Percentiles rank a stretch among this genome's conserved stretches.
Conservation (phyloP, 2,329 filamentous ascomycete species). For the Xylaria arbuscula region DNA sequence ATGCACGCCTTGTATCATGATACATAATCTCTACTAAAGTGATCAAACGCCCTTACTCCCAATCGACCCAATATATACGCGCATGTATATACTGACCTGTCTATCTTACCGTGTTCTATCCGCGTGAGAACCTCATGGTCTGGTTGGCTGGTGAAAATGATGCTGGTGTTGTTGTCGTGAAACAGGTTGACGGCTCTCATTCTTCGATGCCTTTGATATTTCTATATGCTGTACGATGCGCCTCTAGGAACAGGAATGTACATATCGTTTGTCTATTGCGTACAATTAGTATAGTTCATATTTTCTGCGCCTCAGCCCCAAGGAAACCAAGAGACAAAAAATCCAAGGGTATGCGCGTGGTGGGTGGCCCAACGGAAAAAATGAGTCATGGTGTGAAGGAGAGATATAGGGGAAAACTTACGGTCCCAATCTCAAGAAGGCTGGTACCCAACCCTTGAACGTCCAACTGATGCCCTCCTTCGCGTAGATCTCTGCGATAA, state of each 20-base stretch:
- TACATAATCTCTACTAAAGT: conserved; percentile 6
- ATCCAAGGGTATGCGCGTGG: no score
- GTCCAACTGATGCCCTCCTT: conserved; percentile 82
- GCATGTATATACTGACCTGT: conserved; percentile 24
- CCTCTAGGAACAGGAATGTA: conserved; percentile 87
- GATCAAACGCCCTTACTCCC: conserved; percentile 31
- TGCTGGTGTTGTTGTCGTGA: neutral
- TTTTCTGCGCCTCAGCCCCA: neutral
- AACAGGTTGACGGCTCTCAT: conserved; percentile 13
- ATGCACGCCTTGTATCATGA: conserved; percentile 15
- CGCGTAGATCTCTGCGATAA: conserved; percentile 75
- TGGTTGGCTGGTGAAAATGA: neutral
- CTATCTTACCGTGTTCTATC: conserved; percentile 35
- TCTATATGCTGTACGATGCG: conserved; percentile 83
- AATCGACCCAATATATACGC: conserved; percentile 20
- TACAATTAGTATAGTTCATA: neutral
- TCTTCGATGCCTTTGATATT: conserved; percentile 59
- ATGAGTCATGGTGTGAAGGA: neutral
- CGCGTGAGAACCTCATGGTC: conserved; percentile 3
- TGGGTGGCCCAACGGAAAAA: neutral
- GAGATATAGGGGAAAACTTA: conserved; percentile 54
- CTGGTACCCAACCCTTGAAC: conserved; percentile 92
- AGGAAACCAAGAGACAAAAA: neutral
- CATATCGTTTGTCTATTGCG: conserved; percentile 77
- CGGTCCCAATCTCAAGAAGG: conserved; percentile 73